A percentile compares a stretch with the other conserved stretches of the same genome.
These are phyloP conservation scores for Boletus subparvulus DNA, from an alignment of 768 basidiomycete species.

Conservation along the genomic window DNA sequence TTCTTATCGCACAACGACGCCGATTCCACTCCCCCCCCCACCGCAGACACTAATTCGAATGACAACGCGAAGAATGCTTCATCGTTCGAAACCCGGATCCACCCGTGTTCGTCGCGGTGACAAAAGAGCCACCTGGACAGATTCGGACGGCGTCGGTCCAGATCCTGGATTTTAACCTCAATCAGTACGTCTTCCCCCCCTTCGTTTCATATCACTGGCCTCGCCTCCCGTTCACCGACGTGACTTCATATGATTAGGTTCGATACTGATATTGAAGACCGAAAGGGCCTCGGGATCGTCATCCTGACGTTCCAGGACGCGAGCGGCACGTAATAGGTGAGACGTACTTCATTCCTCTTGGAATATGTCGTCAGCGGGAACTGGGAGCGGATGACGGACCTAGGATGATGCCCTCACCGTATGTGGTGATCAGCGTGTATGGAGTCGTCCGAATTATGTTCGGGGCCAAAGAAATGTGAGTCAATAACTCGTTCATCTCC, in stretches of 20 bases:
- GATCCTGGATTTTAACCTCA: conserved; percentile 82
- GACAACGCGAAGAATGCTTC: conserved; percentile 82
- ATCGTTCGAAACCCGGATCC: conserved; percentile 85
- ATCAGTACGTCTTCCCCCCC: conserved; percentile 46
- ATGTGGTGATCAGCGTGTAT: too few relatives aligned
- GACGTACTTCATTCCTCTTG: too few relatives aligned
- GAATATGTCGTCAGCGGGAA: too few relatives aligned
- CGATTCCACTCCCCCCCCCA: background rate
- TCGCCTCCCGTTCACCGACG: background rate
- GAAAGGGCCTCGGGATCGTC: conserved; percentile 83
- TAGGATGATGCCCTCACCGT: too few relatives aligned
- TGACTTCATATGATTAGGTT: conserved; percentile 46
- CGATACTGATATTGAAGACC: conserved; percentile 81
- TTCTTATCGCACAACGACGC: conserved; percentile 40
- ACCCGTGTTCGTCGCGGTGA: conserved; percentile 79
- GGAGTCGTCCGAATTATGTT: too few relatives aligned
- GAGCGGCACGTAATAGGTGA: conserved; percentile 33
- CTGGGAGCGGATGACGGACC: too few relatives aligned
- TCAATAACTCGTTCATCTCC: too few relatives aligned
- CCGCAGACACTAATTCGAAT: conserved; percentile 76
- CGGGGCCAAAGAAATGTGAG: too few relatives aligned
- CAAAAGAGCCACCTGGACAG: conserved; percentile 69
- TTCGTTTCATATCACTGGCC: background rate
- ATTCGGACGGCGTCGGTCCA: conserved; percentile 67
- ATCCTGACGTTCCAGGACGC: conserved; percentile 77